Evolutionary conservation across 78 protist species (phyloP).

Genomic region (Polysphondylium violaceum): DNA sequence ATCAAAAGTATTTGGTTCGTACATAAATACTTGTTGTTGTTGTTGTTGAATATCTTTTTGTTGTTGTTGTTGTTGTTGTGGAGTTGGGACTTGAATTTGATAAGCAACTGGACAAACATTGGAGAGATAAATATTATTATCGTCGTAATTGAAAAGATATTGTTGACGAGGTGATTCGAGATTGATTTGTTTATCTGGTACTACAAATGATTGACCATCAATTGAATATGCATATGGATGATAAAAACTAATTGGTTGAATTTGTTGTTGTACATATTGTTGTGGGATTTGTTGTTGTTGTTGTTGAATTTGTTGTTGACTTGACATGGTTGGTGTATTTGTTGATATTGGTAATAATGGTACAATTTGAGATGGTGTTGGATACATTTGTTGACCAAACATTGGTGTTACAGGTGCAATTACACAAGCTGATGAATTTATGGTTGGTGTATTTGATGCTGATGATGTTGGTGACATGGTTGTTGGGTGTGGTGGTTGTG

Average conservation of each 20-base stretch:
- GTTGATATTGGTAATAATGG: not conserved
- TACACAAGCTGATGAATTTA: too few relatives aligned
- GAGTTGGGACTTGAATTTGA: not conserved
- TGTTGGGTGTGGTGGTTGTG: too few relatives aligned
- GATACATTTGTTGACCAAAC: too few relatives aligned
- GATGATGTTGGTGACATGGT: too few relatives aligned
- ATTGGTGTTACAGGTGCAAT: too few relatives aligned
- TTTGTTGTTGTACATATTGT: conserved; percentile 8
- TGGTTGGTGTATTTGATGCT: too few relatives aligned
- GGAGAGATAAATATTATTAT: not conserved
- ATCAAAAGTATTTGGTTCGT: not conserved
- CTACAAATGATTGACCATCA: not conserved
- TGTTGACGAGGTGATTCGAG: not conserved
- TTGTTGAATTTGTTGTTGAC: not conserved
- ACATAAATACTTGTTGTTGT: not conserved
- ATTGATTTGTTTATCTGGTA: not conserved
- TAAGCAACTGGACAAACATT: not conserved
- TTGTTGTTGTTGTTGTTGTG: not conserved
- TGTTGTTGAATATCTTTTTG: too few relatives aligned
- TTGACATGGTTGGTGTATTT: not conserved
- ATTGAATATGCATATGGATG: not conserved
- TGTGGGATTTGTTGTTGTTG: not conserved
- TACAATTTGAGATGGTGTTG: too few relatives aligned
- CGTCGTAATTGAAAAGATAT: not conserved
- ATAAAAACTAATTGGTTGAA: not conserved